phyloP scores from a whole-genome alignment of 768 basidiomycete genomes.

The Pholiota microspora region DNA sequence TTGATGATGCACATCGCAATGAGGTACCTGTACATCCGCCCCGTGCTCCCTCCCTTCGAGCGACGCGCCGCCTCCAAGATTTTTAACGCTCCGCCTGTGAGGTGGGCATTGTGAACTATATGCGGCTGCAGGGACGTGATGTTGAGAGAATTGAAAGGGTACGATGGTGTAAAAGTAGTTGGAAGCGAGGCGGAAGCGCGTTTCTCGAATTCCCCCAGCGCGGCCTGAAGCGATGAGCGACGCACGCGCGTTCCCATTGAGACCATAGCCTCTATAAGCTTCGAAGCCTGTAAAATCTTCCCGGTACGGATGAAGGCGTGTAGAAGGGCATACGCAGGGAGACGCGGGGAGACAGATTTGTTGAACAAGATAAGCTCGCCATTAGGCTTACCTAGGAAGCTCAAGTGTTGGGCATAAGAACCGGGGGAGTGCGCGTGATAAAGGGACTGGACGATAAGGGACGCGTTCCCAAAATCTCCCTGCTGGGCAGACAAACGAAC shows the following conservation, averaged over 20 bases:
- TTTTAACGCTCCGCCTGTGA: slow-evolving; percentile 47
- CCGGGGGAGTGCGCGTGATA: slow-evolving; percentile 33
- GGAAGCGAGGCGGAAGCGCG: neutral
- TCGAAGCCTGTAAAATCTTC: slow-evolving; percentile 43
- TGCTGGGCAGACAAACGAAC: slow-evolving; percentile 44
- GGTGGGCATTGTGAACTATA: neutral
- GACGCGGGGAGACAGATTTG: slow-evolving; percentile 49
- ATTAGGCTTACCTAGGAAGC: neutral
- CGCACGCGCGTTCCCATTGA: slow-evolving; percentile 49
- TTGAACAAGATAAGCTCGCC: neutral
- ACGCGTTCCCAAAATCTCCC: slow-evolving; percentile 48
- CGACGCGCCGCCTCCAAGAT: slow-evolving; percentile 54
- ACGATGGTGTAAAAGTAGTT: neutral
- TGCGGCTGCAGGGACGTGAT: neutral
- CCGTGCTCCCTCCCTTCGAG: slow-evolving; percentile 52
- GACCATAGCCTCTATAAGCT: slow-evolving; percentile 52
- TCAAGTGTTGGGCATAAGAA: neutral
- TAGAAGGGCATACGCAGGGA: slow-evolving; percentile 62
- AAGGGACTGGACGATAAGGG: slow-evolving; percentile 57
- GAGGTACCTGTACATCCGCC: slow-evolving; percentile 59
- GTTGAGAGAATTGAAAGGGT: neutral
- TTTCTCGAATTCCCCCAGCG: slow-evolving; percentile 30
- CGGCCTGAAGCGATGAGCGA: slow-evolving; percentile 44
- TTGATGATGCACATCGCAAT: slow-evolving; percentile 68
- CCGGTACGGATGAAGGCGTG: slow-evolving; percentile 62